Evolutionary conservation across 768 basidiomycete genomes (phyloP).

Genomic region (Termitomyces sp.): DNA sequence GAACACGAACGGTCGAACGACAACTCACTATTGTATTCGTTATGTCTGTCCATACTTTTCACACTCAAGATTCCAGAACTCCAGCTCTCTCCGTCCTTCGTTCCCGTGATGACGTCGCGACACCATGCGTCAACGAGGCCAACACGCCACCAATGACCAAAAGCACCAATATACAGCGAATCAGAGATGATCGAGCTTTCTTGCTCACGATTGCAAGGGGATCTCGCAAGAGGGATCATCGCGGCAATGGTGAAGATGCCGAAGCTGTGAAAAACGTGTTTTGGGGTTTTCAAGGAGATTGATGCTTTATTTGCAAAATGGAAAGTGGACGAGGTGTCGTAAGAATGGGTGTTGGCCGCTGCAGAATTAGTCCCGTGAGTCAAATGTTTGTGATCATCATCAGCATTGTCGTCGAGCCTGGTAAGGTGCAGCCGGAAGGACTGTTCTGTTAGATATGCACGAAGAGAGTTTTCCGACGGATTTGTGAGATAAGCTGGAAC

Average conservation of each 20-base stretch:
- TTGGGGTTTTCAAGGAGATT: conserved; percentile 87
- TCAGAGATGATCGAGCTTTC: conserved; percentile 57
- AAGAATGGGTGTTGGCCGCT: conserved; percentile 21
- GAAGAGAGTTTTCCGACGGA: conserved; percentile 90
- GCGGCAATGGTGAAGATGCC: conserved; percentile 84
- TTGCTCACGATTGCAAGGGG: conserved; percentile 29
- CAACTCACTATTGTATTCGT: conserved; percentile 56
- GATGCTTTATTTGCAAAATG: conserved; percentile 93
- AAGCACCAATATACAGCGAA: conserved; percentile 87
- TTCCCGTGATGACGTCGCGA: conserved; percentile 55
- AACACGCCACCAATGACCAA: conserved; percentile 89
- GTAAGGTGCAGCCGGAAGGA: conserved; percentile 93
- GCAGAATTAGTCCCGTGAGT: conserved; percentile 24
- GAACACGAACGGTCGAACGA: conserved; percentile 5
- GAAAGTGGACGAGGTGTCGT: conserved; percentile 45
- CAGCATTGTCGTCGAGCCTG: conserved; percentile 64
- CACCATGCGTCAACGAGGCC: conserved; percentile 80
- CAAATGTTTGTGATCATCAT: conserved; percentile 42
- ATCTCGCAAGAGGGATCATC: conserved; percentile 51
- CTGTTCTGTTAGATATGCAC: conserved; percentile 93
- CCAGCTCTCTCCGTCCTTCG: conserved; percentile 69
- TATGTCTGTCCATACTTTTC: conserved; percentile 66
- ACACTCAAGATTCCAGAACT: conserved; percentile 73
- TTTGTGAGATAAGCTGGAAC: conserved; percentile 86
- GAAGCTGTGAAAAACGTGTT: conserved; percentile 81